These are phyloP conservation scores for Vanrija pseudolonga DNA, from an alignment of 1,284 basidiomycete genomes.

Conservation along the genomic window DNA sequence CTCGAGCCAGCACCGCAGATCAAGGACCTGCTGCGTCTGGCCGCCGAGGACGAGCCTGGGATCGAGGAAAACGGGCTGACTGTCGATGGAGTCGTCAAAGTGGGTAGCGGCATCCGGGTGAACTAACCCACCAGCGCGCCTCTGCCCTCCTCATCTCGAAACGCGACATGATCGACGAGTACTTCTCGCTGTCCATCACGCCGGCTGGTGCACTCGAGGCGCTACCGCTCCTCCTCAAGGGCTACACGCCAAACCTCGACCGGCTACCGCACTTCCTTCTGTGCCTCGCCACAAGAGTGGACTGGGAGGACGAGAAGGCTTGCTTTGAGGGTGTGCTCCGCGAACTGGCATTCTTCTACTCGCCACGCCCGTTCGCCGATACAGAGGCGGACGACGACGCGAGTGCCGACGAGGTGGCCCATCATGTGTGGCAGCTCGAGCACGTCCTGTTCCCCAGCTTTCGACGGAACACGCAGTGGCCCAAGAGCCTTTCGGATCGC, in stretches of 20 bases:
- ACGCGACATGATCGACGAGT: conserved; percentile 85
- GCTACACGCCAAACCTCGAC: conserved; percentile 80
- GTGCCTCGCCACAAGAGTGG: conserved; percentile 78
- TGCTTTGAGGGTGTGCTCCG: conserved; percentile 83
- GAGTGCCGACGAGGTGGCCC: conserved; percentile 44
- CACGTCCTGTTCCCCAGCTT: conserved; percentile 81
- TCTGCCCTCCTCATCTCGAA: conserved; percentile 48
- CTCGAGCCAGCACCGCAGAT: conserved; percentile 79
- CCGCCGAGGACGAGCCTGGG: conserved; percentile 64
- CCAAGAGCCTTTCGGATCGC: conserved; percentile 3
- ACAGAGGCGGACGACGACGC: conserved; percentile 14
- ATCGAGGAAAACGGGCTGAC: conserved; percentile 40
- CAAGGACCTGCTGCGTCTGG: conserved; percentile 67
- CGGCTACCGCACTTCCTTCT: conserved; percentile 79
- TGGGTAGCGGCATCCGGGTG: conserved; percentile 44
- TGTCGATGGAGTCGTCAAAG: conserved; percentile 62
- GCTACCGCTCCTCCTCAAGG: conserved; percentile 75
- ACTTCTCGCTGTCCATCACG: conserved; percentile 76
- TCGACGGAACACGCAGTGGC: conserved; percentile 55
- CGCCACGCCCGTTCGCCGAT: conserved; percentile 55
- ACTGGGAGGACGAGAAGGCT: conserved; percentile 78
- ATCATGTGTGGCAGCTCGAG: conserved; percentile 76
- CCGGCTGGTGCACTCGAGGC: conserved; percentile 63
- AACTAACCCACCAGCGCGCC: conserved; percentile 9
- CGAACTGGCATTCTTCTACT: conserved; percentile 88